These are phyloP conservation scores for Pulveroboletus sp. DNA, from an alignment of 1,284 basidiomycete species.

Conservation along the genomic window DNA sequence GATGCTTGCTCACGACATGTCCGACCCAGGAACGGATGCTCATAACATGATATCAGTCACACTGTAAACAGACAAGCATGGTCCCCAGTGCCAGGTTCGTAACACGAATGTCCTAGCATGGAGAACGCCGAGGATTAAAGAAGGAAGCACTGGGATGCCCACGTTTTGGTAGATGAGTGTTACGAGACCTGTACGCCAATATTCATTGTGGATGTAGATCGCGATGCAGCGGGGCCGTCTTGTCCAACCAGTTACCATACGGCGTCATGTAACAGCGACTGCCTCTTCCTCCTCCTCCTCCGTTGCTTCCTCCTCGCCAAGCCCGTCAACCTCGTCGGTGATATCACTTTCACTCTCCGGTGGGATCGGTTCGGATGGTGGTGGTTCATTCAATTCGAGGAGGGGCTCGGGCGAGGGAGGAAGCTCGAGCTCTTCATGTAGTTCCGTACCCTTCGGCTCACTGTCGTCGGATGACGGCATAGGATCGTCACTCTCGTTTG, in stretches of 20 bases:
- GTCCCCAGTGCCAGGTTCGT: neutral
- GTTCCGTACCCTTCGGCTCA: conserved; percentile 7
- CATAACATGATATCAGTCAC: neutral
- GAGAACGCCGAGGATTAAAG: neutral
- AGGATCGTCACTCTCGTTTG: conserved; percentile 5
- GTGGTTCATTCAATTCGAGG: conserved; percentile 31
- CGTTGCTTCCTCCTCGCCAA: conserved; percentile 20
- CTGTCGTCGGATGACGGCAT: conserved; percentile 1
- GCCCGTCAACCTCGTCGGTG: conserved; percentile 29
- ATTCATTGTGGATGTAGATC: conserved; percentile 14
- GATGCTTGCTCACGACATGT: neutral
- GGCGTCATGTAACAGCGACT: conserved; percentile 8
- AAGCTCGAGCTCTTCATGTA: conserved; percentile 10
- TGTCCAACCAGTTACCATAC: neutral
- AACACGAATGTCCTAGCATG: neutral
- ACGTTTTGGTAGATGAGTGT: neutral
- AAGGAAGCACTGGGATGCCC: neutral
- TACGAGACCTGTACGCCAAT: neutral
- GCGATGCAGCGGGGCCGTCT: conserved; percentile 20
- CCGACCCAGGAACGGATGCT: neutral
- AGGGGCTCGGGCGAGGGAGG: conserved; percentile 4
- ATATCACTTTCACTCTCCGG: conserved; percentile 35
- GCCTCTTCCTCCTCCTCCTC: conserved; percentile 17
- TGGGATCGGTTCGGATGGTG: conserved; percentile 30
- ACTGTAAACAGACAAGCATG: neutral